Conservation (phyloP, 352 stramenopile species). For the Phytophthora litchii region DNA sequence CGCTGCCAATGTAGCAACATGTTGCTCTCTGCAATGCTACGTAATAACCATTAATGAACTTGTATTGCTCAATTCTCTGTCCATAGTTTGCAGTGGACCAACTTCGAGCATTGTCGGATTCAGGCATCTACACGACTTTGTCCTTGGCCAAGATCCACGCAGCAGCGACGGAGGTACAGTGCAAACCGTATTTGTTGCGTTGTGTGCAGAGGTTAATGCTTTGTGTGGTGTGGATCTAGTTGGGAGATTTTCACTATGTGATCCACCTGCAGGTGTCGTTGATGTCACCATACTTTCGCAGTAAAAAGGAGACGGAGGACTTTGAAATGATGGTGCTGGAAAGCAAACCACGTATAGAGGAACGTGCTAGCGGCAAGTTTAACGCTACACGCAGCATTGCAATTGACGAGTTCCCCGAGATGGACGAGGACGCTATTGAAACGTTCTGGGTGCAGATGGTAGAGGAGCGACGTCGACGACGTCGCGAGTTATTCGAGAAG, state of each 20-base stretch:
- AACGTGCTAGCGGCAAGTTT: constrained; percentile 12
- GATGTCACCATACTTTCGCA: constrained; percentile 75
- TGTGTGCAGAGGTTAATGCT: not conserved
- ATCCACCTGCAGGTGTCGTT: constrained; percentile 73
- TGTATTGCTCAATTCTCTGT: not conserved
- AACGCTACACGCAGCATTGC: constrained; percentile 67
- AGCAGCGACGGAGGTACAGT: constrained; percentile 54
- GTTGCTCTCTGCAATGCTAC: not conserved
- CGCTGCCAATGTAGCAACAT: constrained; percentile 39
- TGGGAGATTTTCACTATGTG: constrained; percentile 40
- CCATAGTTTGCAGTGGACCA: constrained; percentile 67
- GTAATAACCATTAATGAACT: not conserved
- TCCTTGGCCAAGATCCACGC: constrained; percentile 54
- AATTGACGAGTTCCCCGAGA: constrained; percentile 87
- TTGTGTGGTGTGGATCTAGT: constrained; percentile 21
- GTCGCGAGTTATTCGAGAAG: constrained; percentile 50
- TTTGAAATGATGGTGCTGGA: constrained; percentile 86
- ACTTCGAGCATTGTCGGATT: constrained; percentile 67
- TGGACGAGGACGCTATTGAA: constrained; percentile 82
- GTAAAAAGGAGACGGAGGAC: constrained; percentile 50
- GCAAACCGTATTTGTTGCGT: not conserved
- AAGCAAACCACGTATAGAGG: constrained; percentile 44
- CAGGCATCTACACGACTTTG: constrained; percentile 73
- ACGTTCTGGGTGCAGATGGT: constrained; percentile 81
- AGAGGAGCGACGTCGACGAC: constrained; percentile 44